These are phyloP conservation scores for Micromonas pusilla DNA, from an alignment of 139 green algal genomes.

Conservation along the genomic window DNA sequence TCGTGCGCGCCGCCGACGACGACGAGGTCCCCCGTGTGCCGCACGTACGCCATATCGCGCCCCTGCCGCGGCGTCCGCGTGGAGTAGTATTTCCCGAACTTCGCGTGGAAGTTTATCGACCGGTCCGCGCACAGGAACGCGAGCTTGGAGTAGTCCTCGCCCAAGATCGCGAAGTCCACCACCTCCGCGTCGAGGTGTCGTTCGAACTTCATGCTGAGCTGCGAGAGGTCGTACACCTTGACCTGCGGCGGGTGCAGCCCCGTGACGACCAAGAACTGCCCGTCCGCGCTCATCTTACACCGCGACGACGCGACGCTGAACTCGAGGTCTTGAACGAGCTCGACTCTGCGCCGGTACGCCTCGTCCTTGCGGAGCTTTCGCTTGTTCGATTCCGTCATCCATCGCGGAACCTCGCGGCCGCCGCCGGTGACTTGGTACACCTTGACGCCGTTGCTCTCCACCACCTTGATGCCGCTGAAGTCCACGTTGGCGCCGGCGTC, in stretches of 20 bases:
- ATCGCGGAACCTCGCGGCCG: slow-evolving; percentile 78
- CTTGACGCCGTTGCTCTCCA: slow-evolving; percentile 85
- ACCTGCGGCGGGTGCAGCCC: slow-evolving; percentile 68
- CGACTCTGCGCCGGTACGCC: slow-evolving; percentile 57
- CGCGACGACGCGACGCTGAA: slow-evolving; percentile 76
- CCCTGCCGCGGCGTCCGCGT: slow-evolving; percentile 58
- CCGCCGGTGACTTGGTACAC: slow-evolving; percentile 85
- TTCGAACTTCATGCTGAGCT: slow-evolving; percentile 95
- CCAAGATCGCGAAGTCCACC: slow-evolving; percentile 86
- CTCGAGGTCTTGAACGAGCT: slow-evolving; percentile 68
- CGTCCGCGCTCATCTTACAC: slow-evolving; percentile 78
- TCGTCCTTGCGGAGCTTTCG: slow-evolving; percentile 65
- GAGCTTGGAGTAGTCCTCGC: slow-evolving; percentile 90
- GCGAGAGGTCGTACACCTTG: slow-evolving; percentile 78
- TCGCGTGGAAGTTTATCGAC: slow-evolving; percentile 79
- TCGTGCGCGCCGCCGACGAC: slow-evolving; percentile 68
- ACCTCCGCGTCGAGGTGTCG: slow-evolving; percentile 88
- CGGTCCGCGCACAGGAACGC: slow-evolving; percentile 87
- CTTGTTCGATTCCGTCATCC: slow-evolving; percentile 68
- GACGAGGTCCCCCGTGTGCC: slow-evolving; percentile 68
- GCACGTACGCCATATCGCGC: slow-evolving; percentile 74
- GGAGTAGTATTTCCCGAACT: slow-evolving; percentile 83
- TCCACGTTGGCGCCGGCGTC: no score
- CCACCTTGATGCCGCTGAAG: slow-evolving; percentile 59
- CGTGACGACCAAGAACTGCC: slow-evolving; percentile 76